Evolutionary conservation across 1,284 basidiomycete genomes (phyloP), one percentile per base, ranked within the genome.

Genomic region (Clitocybe nebularis): DNA sequence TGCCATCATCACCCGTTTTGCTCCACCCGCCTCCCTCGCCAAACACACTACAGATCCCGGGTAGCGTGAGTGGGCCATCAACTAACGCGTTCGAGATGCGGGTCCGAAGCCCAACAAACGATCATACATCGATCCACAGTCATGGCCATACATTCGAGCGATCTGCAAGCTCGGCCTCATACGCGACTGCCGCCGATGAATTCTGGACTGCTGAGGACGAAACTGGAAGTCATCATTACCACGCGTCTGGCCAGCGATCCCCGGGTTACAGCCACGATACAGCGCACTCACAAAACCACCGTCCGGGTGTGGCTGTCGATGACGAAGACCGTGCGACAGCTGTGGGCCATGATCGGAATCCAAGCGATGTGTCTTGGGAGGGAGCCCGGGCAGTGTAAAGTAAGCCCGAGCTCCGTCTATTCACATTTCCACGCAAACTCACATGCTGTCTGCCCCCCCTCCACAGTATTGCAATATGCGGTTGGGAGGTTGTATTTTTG

Each of bases 51-150:
- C 46, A 48, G 22, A 45, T 50, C 10, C 51, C 51, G 17, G 36
- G 41, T 2, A 30, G 44, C 29, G 34, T 36, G 7, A 46, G 52
- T 32, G 48, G 48, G 23, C 22, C 48, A 29, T 45, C 24, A 43
- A 42, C 23, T 37, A 59, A 61, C 30, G 53, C 69, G 35, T 77
- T 73, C 56, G 81, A 82, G 64, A 75, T 81, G 77, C 71, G 71
- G 24, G 68, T 74, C 17, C 69, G 72, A 21, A 61, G 61, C 48
- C 60, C 59, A 7, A 56, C 62, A 3, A 51, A 62, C 33, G 51
- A 52, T 21, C 46, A 49, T 39, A 44, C 52, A 17, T 45, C 55
- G 11, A 48, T 28, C 19, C 53, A 57, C 41, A 44, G 52, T 10
- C 41, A 58, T 34, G 46, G 51, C 3, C 55, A 54, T 37, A 47